Percentiles rank a stretch among this genome's conserved stretches.
These are phyloP conservation scores for Lasiosphaeria hispida DNA, from an alignment of 495 filamentous ascomycete genomes.

Conservation along the genomic window DNA sequence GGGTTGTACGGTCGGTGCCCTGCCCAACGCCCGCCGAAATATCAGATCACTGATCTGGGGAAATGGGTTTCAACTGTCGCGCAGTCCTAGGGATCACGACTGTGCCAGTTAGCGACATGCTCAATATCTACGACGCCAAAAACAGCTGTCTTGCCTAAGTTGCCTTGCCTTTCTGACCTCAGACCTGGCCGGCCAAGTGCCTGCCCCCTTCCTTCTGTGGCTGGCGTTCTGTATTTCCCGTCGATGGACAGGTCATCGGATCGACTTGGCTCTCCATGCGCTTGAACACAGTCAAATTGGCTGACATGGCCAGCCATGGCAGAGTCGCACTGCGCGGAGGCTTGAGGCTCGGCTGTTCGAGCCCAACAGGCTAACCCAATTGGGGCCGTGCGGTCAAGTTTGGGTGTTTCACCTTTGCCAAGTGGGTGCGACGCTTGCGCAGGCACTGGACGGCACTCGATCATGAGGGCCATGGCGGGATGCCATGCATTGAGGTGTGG, in stretches of 20 bases:
- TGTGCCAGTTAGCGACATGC: no score
- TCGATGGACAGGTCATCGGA: background rate
- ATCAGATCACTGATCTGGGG: background rate
- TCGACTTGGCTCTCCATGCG: slow-evolving; percentile 10
- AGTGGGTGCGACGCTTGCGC: slow-evolving; percentile 13
- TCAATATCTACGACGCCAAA: no score
- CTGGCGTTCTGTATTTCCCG: background rate
- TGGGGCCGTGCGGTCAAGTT: background rate
- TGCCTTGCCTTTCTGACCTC: no score
- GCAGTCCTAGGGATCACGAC: no score
- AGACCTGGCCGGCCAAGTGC: background rate
- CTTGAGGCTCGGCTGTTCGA: slow-evolving; percentile 13
- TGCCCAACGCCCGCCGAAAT: background rate
- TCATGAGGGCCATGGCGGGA: background rate
- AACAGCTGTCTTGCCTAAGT: no score
- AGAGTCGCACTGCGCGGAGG: background rate
- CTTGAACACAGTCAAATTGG: slow-evolving; percentile 18
- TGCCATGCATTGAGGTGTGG: slow-evolving; percentile 14
- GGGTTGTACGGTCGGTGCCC: no score
- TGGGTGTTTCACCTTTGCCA: slow-evolving; percentile 15
- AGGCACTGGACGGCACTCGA: background rate
- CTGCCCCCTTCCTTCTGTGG: background rate
- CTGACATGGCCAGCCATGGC: background rate
- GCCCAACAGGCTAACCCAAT: slow-evolving; percentile 10
- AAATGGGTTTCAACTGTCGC: no score